Evolutionary conservation across 768 basidiomycete species (phyloP), one percentile per base, ranked within the genome.

Genomic region (Hygrophoropsis aurantiaca): DNA sequence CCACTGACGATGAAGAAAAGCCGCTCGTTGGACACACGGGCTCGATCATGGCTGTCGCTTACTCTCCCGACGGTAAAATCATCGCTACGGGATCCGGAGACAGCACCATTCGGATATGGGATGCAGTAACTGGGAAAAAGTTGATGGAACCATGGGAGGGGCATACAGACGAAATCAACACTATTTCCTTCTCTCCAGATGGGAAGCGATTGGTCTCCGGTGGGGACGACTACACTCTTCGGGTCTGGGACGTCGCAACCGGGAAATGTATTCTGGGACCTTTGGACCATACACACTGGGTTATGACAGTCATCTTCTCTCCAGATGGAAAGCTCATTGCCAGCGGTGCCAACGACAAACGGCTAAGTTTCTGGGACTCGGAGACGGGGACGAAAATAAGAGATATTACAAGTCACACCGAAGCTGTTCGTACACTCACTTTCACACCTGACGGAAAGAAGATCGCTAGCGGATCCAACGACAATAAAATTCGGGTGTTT

Each of bases 381-480:
- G 27, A 38, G 19, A 47, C 27, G 15, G 48, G 19, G 21, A 25
- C 18, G 39, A 18, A 18, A 11, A 9, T 50, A 2, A 19, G 26
- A 2, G 32, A 19, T 7, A 27, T 56, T 21, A 24, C 11, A 24
- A 40, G 41, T 15, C 41, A 52, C 27, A 36, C 21, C 18, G 42
- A 24, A 6, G 19, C 24, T 5, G 37, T 55, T 19, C 27, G n/a
- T 1, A 45, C 41, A 18, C 16, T 55, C 15, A 43, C 44, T 15
- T 46, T 55, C 11, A 40, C 54, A 11, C 37, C 47, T 5, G 48
- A 55, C 32, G 47, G 53, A 6, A 42, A 26, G 4, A 37, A 33
- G 13, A n/a, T 54, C 15, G 46, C 47, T 8, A 52, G 40, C 9
- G 53, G 53, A 20, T 54, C 46, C 9, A 7, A 42, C 11, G 52